Base-by-base conservation (phyloP, 2,329 filamentous ascomycete genomes). In the Neoarthrinium moseri region DNA sequence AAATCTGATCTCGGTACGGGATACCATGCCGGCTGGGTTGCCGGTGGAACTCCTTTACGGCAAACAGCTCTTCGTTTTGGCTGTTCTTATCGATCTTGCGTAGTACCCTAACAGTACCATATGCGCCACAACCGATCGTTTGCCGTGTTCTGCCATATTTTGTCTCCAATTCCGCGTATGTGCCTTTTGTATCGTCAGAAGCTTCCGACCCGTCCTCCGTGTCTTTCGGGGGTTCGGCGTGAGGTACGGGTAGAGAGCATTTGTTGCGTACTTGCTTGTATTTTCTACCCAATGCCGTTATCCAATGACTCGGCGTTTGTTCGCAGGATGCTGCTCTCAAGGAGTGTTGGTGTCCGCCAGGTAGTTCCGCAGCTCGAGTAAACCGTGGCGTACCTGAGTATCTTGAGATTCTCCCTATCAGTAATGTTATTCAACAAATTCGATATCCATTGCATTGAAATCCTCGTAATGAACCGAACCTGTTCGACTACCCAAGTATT, bases 1-100 rank as follows among this genome's bases (percentile, higher is more conserved):
- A 97, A 43, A 97, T 77, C 18, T 92, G 87, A 24, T 38, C 33
- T 6, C 33, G 33, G n/a, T 38, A 38, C 21, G 35, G 10, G 22
- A 22, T 22, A 17, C 15, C 10, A 6, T 38, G 35, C 35, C 26
- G 22, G n/a, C 35, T n/a, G 11, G 35, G 35, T 5, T 8, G 20
- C 20, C 35, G 35, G 21, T 38, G 35, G 5, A 38, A 38, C 35
- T 38, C 35, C 15, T 38, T 38, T 5, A 38, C 35, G 21, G 35
- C 35, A 26, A 38, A 38, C 35, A 38, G 21, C 18, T 23, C 21
- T 8, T 26, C 18, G 5, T 11, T 24, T 12, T 38, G 20, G 8
- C n/a, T 38, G 35, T 13, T 24, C 10, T 6, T 17, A 7, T 38
- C 35, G 18, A 23, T 23, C 10, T 26, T 38, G 6, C 22, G 35